These are phyloP conservation scores for Gracilaria vermiculophylla DNA, from an alignment of 23 red algal genomes.

Conservation along the genomic window DNA sequence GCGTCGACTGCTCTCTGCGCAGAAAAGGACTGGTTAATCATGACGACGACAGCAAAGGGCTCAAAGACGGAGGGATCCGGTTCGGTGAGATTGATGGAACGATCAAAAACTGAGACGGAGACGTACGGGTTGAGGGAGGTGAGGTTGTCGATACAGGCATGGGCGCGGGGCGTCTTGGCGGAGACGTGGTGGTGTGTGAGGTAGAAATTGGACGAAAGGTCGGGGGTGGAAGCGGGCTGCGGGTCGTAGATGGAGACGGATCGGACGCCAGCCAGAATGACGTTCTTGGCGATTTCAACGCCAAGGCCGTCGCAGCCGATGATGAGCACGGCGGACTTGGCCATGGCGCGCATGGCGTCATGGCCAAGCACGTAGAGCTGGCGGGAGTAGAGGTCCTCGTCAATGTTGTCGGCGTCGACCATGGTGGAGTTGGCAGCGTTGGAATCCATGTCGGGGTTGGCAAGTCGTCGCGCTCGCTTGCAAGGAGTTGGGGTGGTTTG, in stretches of 20 bases:
- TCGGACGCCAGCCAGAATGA: conserved; percentile 92
- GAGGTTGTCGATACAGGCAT: conserved; percentile 61
- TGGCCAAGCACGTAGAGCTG: conserved; percentile 99
- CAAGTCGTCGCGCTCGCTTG: conserved; percentile 59
- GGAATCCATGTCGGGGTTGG: background rate
- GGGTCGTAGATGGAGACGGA: conserved; percentile 83
- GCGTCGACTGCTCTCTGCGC: conserved; percentile 55
- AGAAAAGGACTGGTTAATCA: conserved; percentile 81
- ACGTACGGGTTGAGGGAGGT: conserved; percentile 88
- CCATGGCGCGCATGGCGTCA: conserved; percentile 91
- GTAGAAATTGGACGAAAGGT: conserved; percentile 96
- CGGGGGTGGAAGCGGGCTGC: conserved; percentile 18
- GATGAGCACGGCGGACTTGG: conserved; percentile 81
- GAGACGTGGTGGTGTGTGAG: conserved; percentile 44
- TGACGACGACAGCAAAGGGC: conserved; percentile 75
- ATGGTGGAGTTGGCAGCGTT: conserved; percentile 30
- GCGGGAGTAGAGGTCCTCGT: conserved; percentile 95
- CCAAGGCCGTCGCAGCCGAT: conserved; percentile 87
- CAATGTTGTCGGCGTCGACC: conserved; percentile 74
- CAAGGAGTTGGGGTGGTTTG: background rate
- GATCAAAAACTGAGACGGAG: conserved; percentile 63
- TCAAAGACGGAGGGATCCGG: conserved; percentile 35
- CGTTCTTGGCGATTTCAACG: conserved; percentile 97
- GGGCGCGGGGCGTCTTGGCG: conserved; percentile 35
- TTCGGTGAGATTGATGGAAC: conserved; percentile 12